phyloP scores from a whole-genome alignment of 2,329 filamentous ascomycete species.

The Verticillium nubilum region DNA sequence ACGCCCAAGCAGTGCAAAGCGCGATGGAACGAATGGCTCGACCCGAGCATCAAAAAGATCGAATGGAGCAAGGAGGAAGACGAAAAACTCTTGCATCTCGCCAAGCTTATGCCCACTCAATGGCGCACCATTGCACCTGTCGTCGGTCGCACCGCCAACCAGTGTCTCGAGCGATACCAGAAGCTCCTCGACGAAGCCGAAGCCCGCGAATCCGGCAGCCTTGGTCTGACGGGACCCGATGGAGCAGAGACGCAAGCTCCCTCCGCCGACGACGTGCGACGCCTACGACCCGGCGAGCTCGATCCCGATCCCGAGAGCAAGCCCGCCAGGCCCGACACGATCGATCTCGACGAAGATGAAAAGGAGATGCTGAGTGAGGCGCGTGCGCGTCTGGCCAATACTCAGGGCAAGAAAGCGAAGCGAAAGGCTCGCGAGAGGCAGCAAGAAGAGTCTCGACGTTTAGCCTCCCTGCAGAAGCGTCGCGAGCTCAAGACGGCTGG shows the following conservation, averaged over 20 bases:
- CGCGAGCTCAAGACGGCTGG: constrained; percentile 95
- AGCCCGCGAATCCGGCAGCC: constrained; percentile 74
- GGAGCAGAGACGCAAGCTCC: constrained; percentile 84
- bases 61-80: constrained; percentile 99
- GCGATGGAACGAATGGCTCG: constrained; percentile 96
- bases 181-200: constrained; percentile 95
- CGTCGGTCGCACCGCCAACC: constrained; percentile 91
- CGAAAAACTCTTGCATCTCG: constrained; percentile 91
- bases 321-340: constrained; percentile 89
- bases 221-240: constrained; percentile 79
- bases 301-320: constrained; percentile 98
- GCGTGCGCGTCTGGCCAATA: constrained; percentile 91
- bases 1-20: constrained; percentile 99
- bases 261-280: constrained; percentile 85
- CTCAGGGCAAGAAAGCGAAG: constrained; percentile 98
- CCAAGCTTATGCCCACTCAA: constrained; percentile 98
- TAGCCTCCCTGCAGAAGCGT: constrained; percentile 90
- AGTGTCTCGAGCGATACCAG: constrained; percentile 95
- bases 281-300: constrained; percentile 83
- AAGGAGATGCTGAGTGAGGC: constrained; percentile 99
- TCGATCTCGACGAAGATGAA: constrained; percentile 97
- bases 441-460: constrained; percentile 84
- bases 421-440: constrained; percentile 93
- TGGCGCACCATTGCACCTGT: constrained; percentile 98
- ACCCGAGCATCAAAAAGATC: constrained; percentile 95